Conservation (phyloP, 2,329 filamentous ascomycete species). For the Delphinella strobiligena region DNA sequence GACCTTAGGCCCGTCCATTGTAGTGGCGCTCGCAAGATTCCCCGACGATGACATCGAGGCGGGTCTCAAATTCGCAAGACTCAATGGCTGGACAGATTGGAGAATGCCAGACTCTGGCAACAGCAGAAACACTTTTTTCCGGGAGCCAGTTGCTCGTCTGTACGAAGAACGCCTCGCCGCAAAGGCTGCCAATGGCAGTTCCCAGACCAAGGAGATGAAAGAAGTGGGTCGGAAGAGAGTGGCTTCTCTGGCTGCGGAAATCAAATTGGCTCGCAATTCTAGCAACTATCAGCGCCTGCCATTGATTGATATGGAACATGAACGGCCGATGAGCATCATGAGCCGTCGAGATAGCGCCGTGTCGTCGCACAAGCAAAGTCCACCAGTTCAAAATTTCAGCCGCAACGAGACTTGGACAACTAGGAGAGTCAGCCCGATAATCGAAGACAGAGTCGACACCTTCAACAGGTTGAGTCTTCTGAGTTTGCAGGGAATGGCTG, state of each 20-base stretch:
- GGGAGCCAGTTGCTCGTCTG: conserved; percentile 46
- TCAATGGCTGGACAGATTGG: conserved; percentile 47
- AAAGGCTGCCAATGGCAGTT: not conserved
- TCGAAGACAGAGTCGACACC: conserved; percentile 14
- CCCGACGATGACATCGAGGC: conserved; percentile 24
- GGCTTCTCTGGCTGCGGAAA: conserved; percentile 30
- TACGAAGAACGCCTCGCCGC: conserved; percentile 41
- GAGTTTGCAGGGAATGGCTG: conserved; percentile 23
- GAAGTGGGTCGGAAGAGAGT: conserved; percentile 30
- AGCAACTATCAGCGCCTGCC: conserved; percentile 23
- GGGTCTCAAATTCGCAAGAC: conserved; percentile 41
- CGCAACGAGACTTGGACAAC: conserved; percentile 1
- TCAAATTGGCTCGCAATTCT: conserved; percentile 24
- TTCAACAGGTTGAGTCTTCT: conserved; percentile 11
- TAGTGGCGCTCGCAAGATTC: conserved; percentile 38
- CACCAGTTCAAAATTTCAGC: no score
- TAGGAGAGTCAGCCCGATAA: conserved; percentile 16
- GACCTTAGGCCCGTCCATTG: conserved; percentile 44
- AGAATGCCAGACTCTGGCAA: conserved; percentile 31
- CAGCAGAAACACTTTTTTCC: conserved; percentile 45
- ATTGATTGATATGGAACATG: conserved; percentile 25
- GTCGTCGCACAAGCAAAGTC: no score
- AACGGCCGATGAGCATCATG: conserved; percentile 23
- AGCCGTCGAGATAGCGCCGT: conserved; percentile 13
- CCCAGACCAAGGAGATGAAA: conserved; percentile 19